These are phyloP conservation scores for Suillus brevipes DNA, from an alignment of 768 basidiomycete genomes.

Conservation along the genomic window DNA sequence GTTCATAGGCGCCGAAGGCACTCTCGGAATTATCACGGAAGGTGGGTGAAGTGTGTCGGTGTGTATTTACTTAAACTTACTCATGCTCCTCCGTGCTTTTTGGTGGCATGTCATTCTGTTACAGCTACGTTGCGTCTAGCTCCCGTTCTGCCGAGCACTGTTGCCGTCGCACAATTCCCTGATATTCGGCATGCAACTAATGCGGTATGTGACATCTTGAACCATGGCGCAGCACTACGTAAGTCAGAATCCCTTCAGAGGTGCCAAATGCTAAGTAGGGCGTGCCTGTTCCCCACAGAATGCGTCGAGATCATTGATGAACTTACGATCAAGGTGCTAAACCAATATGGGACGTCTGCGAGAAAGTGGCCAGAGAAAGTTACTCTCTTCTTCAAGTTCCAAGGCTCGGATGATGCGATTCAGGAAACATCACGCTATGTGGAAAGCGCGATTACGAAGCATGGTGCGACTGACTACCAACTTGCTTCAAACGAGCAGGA, in stretches of 20 bases:
- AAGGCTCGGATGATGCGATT: constrained; percentile 35
- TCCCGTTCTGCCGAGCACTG: constrained; percentile 74
- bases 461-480: constrained; percentile 40
- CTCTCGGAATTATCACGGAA: constrained; percentile 82
- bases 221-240: constrained; percentile 34
- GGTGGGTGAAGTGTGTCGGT: constrained; percentile 34
- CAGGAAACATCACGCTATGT: constrained; percentile 34
- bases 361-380: constrained; percentile 33
- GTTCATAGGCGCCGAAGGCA: constrained; percentile 86
- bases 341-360: constrained; percentile 25
- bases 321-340: constrained; percentile 29
- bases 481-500: constrained; percentile 40
- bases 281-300: constrained; percentile 22
- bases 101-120: neutral
- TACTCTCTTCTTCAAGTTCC: constrained; percentile 47
- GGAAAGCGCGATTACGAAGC: constrained; percentile 33
- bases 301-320: constrained; percentile 48
- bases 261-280: neutral
- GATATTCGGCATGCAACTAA: constrained; percentile 41
- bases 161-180: constrained; percentile 55
- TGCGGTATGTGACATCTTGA: constrained; percentile 41
- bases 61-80: neutral
- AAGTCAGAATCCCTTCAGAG: neutral
- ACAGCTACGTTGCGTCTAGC: constrained; percentile 77
- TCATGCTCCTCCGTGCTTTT: neutral